Evolutionary conservation across 768 basidiomycete species (phyloP).

Genomic region (Pleurotus citrinopileatus): DNA sequence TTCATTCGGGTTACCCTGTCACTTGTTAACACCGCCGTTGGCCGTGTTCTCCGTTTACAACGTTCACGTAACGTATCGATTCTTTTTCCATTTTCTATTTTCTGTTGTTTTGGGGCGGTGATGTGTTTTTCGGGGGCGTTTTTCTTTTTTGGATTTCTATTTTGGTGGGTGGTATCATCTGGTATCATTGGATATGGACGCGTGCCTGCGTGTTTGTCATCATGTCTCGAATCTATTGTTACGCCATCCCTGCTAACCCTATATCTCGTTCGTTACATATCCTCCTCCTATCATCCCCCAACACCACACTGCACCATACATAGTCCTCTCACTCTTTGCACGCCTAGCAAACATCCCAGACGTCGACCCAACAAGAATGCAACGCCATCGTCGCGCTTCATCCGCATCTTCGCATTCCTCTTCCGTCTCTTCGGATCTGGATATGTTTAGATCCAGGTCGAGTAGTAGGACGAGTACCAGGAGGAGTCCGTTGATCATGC

Average conservation of each 20-base stretch:
- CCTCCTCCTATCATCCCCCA: constrained; percentile 1
- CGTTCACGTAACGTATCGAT: no score
- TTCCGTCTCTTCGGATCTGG: constrained; percentile 37
- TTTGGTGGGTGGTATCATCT: no score
- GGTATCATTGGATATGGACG: no score
- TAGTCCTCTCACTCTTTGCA: constrained; percentile 80
- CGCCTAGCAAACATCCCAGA: constrained; percentile 68
- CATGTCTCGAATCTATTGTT: no score
- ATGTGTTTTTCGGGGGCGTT: no score
- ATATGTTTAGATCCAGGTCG: constrained; percentile 36
- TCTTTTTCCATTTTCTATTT: no score
- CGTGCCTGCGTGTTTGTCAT: no score
- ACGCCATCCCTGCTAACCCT: no score
- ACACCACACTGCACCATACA: no score
- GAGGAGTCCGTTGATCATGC: constrained; percentile 29
- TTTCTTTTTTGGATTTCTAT: no score
- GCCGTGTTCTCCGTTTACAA: no score
- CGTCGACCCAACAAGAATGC: constrained; percentile 76
- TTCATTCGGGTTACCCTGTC: not conserved
- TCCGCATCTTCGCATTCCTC: constrained; percentile 65
- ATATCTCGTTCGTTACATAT: not conserved
- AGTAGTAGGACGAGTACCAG: constrained; percentile 35
- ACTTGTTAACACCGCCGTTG: constrained; percentile 1
- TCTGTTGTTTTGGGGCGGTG: not conserved
- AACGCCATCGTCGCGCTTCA: constrained; percentile 76